Evolutionary conservation across 2,329 filamentous ascomycete genomes (phyloP).

Genomic region (Penicillium sclerotigenum): DNA sequence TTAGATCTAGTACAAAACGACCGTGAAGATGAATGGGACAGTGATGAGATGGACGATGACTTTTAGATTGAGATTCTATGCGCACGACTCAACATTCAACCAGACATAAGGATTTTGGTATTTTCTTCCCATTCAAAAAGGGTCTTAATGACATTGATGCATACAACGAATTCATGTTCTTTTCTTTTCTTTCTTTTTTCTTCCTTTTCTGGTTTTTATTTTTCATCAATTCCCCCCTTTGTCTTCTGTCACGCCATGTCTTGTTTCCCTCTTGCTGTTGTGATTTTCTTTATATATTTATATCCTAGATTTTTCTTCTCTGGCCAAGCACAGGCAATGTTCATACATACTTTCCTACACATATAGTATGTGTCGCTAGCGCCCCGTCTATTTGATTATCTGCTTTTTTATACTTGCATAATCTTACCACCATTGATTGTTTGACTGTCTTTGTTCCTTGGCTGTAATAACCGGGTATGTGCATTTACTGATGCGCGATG

Average conservation of each 20-base stretch:
- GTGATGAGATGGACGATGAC: constrained; percentile 53
- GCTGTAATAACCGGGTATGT: too few relatives aligned
- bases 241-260: background rate
- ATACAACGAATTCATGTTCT: constrained; percentile 1
- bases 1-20: constrained; percentile 52
- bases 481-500: too few relatives aligned
- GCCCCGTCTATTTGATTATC: background rate
- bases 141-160: constrained; percentile 7
- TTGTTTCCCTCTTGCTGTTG: background rate
- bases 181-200: background rate
- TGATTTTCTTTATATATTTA: background rate
- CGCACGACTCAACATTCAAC: background rate
- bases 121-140: background rate
- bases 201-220: background rate
- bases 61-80: constrained; percentile 19
- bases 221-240: background rate
- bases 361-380: background rate
- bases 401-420: background rate
- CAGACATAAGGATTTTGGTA: background rate
- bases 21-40: constrained; percentile 59
- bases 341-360: background rate
- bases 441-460: background rate
- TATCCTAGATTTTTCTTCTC: background rate
- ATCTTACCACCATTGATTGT: too few relatives aligned
- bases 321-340: background rate